Evolutionary conservation across 192 early-diverging fungal species (phyloP).

Genomic region (Backusella tuberculispora): DNA sequence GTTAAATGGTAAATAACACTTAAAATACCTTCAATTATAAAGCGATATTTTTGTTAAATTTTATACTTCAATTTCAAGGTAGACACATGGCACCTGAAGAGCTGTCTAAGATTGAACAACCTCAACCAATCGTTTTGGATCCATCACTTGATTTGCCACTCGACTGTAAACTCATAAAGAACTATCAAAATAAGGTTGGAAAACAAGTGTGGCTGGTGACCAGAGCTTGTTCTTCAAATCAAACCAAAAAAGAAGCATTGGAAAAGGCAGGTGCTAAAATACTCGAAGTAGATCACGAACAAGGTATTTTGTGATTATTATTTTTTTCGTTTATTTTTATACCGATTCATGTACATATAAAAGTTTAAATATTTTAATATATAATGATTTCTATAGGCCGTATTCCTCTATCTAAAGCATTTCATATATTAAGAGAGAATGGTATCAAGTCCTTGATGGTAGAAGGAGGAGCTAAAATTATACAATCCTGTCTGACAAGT

Average conservation of each 20-base stretch:
- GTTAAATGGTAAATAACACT: conserved; percentile 47
- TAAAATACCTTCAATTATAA: background rate
- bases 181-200: conserved; percentile 24
- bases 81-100: conserved; percentile 1
- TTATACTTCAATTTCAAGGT: background rate
- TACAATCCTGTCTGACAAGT: conserved; percentile 62
- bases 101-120: conserved; percentile 45
- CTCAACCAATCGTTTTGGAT: conserved; percentile 84
- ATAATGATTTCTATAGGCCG: background rate
- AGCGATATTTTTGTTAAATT: background rate
- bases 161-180: conserved; percentile 55
- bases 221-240: background rate
- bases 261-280: conserved; percentile 66
- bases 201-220: conserved; percentile 66
- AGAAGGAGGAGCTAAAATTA: conserved; percentile 84
- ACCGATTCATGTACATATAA: background rate
- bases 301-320: background rate
- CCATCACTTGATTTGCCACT: conserved; percentile 65
- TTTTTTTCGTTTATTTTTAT: background rate
- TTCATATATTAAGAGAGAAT: conserved; percentile 28
- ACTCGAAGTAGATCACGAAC: conserved; percentile 31
- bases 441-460: conserved; percentile 77
- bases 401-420: conserved; percentile 26
- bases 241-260: conserved; percentile 38
- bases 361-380: background rate